Percentiles rank a stretch among this genome's conserved stretches.
Evolutionary conservation across 2,329 filamentous ascomycete species (phyloP).

Genomic region (Phyllosticta capitalensis): DNA sequence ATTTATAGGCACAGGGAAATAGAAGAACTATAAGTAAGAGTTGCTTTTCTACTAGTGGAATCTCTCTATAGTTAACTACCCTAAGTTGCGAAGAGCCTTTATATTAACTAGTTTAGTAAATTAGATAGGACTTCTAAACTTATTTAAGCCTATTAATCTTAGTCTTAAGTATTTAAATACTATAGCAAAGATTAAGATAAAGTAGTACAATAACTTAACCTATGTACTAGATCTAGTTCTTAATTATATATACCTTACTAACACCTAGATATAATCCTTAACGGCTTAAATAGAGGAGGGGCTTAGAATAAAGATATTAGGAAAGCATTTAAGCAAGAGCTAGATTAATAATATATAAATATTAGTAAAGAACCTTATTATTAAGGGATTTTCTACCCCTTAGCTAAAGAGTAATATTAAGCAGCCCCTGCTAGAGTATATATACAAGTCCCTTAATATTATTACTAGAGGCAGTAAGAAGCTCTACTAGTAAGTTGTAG

Average conservation of each 20-base stretch:
- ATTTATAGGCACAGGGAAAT: too few species aligned
- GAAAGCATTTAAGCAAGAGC: neutral
- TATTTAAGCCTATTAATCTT: neutral
- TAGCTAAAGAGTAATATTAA: too few species aligned
- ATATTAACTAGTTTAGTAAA: too few species aligned
- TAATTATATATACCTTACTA: neutral
- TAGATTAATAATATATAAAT: neutral
- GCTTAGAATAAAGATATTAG: neutral
- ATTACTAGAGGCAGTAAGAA: neutral
- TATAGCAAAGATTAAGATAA: neutral
- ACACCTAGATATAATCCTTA: neutral
- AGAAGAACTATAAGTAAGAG: too few species aligned
- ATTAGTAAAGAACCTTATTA: neutral
- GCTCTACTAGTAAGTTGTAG: neutral
- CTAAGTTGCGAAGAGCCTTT: too few species aligned
- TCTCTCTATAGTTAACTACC: too few species aligned
- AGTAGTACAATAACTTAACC: conserved; percentile 10
- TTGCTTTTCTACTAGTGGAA: too few species aligned
- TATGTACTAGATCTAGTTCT: neutral
- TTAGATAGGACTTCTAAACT: too few species aligned
- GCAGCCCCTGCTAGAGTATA: neutral
- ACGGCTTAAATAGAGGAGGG: too few species aligned
- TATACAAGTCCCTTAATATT: neutral
- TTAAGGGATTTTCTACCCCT: too few species aligned
- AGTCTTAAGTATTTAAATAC: neutral